phyloP scores from a whole-genome alignment of 2,329 filamentous ascomycete genomes.

The Ceratocystis alfenasii region DNA sequence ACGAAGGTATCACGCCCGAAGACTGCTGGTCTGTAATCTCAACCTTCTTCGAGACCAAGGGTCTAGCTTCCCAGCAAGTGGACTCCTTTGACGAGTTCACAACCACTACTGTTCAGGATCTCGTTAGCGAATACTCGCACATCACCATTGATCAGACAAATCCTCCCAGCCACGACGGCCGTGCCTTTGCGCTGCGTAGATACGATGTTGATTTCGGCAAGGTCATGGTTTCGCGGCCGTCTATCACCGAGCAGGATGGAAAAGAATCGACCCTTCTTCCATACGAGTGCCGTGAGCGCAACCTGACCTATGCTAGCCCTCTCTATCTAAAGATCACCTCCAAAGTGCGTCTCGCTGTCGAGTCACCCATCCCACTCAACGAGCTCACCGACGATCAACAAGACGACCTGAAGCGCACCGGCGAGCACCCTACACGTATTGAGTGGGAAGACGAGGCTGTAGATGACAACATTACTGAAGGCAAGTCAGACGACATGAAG shows the following conservation, averaged over 20 bases:
- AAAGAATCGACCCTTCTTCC: conserved; percentile 75
- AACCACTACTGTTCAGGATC: conserved; percentile 81
- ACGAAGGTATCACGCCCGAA: conserved; percentile 73
- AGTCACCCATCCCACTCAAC: conserved; percentile 53
- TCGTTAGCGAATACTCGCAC: conserved; percentile 82
- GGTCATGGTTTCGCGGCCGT: conserved; percentile 77
- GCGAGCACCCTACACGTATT: conserved; percentile 46
- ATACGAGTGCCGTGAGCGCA: conserved; percentile 89
- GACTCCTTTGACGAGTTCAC: conserved; percentile 98
- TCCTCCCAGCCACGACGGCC: conserved; percentile 60
- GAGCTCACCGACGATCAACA: conserved; percentile 57
- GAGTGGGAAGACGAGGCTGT: conserved; percentile 47
- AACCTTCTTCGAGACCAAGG: conserved; percentile 92
- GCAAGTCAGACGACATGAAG: conserved; percentile 43
- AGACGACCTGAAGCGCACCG: conserved; percentile 42
- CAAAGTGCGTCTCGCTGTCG: conserved; percentile 70
- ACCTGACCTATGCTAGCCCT: conserved; percentile 87
- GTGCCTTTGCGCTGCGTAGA: conserved; percentile 72
- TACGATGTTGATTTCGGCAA: conserved; percentile 93
- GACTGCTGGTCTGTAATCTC: conserved; percentile 98
- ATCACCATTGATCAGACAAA: conserved; percentile 91
- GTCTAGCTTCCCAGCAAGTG: conserved; percentile 90
- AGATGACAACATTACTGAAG: conserved; percentile 30
- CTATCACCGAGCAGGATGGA: conserved; percentile 87
- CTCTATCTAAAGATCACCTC: conserved; percentile 83